These are phyloP conservation scores for Poronia punctata DNA, from an alignment of 495 filamentous ascomycete genomes.

Conservation along the genomic window DNA sequence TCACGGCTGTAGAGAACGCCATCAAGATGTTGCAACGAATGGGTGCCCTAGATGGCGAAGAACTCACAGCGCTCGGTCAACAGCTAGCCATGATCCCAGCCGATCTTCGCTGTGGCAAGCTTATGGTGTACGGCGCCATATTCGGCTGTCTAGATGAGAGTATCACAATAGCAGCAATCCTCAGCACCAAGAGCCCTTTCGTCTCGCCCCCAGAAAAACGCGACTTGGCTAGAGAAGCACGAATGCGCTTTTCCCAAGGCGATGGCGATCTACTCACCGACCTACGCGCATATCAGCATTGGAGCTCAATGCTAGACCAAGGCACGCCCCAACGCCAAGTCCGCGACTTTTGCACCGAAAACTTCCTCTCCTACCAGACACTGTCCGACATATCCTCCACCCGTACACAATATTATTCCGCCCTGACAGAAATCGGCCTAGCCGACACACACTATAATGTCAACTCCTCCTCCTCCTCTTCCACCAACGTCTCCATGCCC, in stretches of 20 bases:
- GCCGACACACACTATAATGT: slow-evolving; percentile 39
- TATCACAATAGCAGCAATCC: slow-evolving; percentile 82
- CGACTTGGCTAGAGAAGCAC: slow-evolving; percentile 72
- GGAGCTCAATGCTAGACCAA: slow-evolving; percentile 55
- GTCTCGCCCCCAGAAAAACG: slow-evolving; percentile 72
- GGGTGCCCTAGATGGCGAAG: slow-evolving; percentile 77
- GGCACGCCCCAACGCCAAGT: slow-evolving; percentile 54
- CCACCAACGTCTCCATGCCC: slow-evolving; percentile 28
- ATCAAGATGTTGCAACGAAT: slow-evolving; percentile 71
- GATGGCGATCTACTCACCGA: slow-evolving; percentile 88
- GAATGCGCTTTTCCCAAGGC: slow-evolving; percentile 61
- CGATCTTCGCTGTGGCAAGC: slow-evolving; percentile 84
- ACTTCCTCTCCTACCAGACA: slow-evolving; percentile 78
- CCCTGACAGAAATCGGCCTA: slow-evolving; percentile 81
- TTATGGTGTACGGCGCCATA: slow-evolving; percentile 91
- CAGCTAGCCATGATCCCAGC: slow-evolving; percentile 93
- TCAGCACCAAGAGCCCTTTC: slow-evolving; percentile 81
- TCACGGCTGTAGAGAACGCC: slow-evolving; percentile 76
- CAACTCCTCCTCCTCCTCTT: slow-evolving; percentile 39
- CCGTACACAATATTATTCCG: slow-evolving; percentile 73
- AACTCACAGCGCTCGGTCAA: slow-evolving; percentile 81
- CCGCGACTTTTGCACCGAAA: slow-evolving; percentile 74
- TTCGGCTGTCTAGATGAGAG: slow-evolving; percentile 86
- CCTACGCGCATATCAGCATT: slow-evolving; percentile 73
- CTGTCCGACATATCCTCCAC: slow-evolving; percentile 84